These are phyloP conservation scores for Aspergillus campestris DNA, from an alignment of 495 filamentous ascomycete species.

Conservation along the genomic window DNA sequence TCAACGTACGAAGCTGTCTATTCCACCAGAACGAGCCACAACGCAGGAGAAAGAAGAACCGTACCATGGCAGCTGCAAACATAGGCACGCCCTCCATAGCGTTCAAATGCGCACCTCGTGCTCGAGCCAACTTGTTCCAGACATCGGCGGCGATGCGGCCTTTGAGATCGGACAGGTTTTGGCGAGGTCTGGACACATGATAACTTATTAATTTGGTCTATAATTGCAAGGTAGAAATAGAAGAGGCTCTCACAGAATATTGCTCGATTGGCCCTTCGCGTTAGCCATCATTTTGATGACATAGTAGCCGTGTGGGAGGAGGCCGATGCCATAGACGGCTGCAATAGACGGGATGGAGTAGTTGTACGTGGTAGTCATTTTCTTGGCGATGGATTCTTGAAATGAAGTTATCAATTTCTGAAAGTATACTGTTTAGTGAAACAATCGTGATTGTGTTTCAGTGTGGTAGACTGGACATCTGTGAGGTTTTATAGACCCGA, in stretches of 20 bases:
- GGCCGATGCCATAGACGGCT: conserved; percentile 18
- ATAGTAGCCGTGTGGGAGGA: conserved; percentile 20
- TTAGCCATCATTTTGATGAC: conserved; percentile 24
- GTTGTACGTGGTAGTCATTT: conserved; percentile 7
- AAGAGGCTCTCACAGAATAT: conserved; percentile 11
- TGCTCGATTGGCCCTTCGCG: conserved; percentile 16
- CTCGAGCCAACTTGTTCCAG: conserved; percentile 18
- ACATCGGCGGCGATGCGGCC: conserved; percentile 11
- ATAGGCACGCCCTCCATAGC: conserved; percentile 20
- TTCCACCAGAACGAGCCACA: no score
- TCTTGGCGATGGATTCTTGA: no score
- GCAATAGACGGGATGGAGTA: conserved; percentile 19
- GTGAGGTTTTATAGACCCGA: no score
- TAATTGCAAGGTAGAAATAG: background rate
- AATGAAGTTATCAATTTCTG: no score
- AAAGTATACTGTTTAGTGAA: no score
- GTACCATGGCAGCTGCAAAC: conserved; percentile 23
- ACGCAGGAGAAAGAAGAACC: background rate
- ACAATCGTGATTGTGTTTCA: no score
- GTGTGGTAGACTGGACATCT: no score
- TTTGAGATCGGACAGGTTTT: conserved; percentile 20
- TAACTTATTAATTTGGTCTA: conserved; percentile 1
- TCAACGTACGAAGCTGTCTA: no score
- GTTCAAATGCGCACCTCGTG: conserved; percentile 21
- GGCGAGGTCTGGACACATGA: conserved; percentile 13